Evolutionary conservation across 805 yeast genomes (phyloP), one percentile per base, ranked within the genome.

Genomic region (Teunomyces aglyptinius): DNA sequence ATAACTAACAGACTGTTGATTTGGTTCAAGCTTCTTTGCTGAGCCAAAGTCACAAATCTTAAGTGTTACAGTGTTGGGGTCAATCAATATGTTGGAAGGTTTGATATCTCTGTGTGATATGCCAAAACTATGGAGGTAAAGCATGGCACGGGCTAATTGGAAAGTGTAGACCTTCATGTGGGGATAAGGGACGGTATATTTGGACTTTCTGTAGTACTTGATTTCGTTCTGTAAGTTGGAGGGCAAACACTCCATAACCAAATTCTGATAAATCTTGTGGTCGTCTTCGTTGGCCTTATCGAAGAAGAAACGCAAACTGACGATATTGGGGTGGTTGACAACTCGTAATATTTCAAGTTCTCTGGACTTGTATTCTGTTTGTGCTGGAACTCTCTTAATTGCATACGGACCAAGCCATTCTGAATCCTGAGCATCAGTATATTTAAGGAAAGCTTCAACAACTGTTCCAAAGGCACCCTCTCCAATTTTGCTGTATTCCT

Each of bases 401-500:
- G 94, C 94, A 70, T 79, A 87, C 0, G 95, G 95, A 1, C 95
- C 95, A 33, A 82, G 67, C 87, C 89, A 83, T 27, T 63, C 64
- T 24, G 51, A 49, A 26, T 31, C 19, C 7, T 54, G 48, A 38
- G 43, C 49, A 62, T 49, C 51, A 60, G 70, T 45, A 67, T 61
- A 56, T 46, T 62, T 63, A 41, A 73, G 68, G 52, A 80, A 79
- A 1, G 94, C 92, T 60, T 86, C 90, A 11, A 85, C 83, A 7
- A 87, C 95, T 2, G 89, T 85, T 32, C 95, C 95, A 59, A 87
- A 87, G 4, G 94, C 94, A 35, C 95, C 95, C 64, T 86, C 89
- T 8, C 95, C 95, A 43, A 87, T 85, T 57, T 82, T 80, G 48
- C 83, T 82, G 60, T 83, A 81, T 58, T 87, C 92, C 53, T 76